These are phyloP conservation scores for Xylaria digitata DNA, from an alignment of 2,329 filamentous ascomycete species.

Conservation along the genomic window DNA sequence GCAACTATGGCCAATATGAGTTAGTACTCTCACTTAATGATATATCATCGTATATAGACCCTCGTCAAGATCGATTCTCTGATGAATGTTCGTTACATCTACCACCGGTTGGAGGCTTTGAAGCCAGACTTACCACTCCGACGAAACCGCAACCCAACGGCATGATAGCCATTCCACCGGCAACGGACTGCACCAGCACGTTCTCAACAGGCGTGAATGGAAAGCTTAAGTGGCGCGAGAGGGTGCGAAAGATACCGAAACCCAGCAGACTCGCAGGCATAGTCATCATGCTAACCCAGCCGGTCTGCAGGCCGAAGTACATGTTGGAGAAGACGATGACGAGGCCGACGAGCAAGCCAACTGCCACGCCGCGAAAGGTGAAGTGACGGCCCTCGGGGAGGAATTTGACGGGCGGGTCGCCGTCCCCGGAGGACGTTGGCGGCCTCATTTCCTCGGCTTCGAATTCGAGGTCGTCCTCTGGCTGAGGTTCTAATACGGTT, in stretches of 20 bases:
- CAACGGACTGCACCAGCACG: constrained; percentile 94
- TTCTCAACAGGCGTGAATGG: constrained; percentile 97
- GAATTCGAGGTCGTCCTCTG: constrained; percentile 26
- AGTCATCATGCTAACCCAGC: constrained; percentile 83
- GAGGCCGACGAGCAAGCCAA: constrained; percentile 85
- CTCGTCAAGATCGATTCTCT: not conserved
- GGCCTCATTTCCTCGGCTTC: constrained; percentile 23
- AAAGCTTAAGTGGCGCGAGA: constrained; percentile 76
- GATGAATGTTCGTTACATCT: not conserved
- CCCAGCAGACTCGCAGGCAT: constrained; percentile 96
- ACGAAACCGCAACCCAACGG: constrained; percentile 95
- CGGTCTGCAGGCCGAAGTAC: constrained; percentile 96
- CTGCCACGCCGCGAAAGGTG: constrained; percentile 81
- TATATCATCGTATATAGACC: not conserved
- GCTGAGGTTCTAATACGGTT: constrained; percentile 18
- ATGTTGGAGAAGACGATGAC: constrained; percentile 97
- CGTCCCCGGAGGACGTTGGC: constrained; percentile 17
- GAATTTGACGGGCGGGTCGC: constrained; percentile 40
- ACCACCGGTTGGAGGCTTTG: not conserved
- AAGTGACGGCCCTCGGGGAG: constrained; percentile 73
- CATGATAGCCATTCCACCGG: constrained; percentile 96
- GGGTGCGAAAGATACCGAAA: constrained; percentile 89
- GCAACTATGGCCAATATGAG: constrained; percentile 64
- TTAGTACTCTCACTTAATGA: constrained; percentile 23
- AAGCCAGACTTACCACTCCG: constrained; percentile 70